Base-by-base conservation (phyloP, 1,284 basidiomycete species). In the Malassezia equina region DNA sequence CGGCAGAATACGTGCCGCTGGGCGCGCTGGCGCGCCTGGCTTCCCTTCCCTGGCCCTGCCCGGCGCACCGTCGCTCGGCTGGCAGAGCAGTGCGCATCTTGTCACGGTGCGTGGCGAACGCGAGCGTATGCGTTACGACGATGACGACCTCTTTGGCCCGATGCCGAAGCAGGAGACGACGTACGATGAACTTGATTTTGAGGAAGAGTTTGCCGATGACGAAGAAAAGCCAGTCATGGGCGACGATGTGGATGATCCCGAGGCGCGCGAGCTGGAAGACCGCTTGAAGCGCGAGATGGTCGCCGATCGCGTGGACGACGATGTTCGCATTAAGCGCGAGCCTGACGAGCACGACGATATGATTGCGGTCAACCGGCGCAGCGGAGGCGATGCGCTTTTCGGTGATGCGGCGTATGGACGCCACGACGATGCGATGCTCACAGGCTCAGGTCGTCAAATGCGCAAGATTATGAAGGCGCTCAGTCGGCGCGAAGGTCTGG, bases 381-480 rank as follows among this genome's bases (percentile, higher is more conserved):
- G 56, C 17, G 61, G 56, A 9, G 64, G 65, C 51, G 62, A 62
- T n/a, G 53, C 54, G n/a, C 44, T 59, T 9, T 47, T 49, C 7
- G 53, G 47, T 9, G 48, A 21, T 15, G 23, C 24, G 23, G 7
- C 41, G 13, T 21, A 33, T n/a, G 49, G 58, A n/a, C 55, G 64
- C 34, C 45, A 57, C 29, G 56, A 60, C 46, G 63, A 70, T 44
- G 65, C 70, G 34, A 48, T 60, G 45, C 47, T 73, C 46, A 72
- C 67, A 15, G 66, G 71, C 40, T 66, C 62, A n/a, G 70, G 67
- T 19, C 65, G 62, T 41, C 70, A 74, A 58, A 69, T 74, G 69
- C 69, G 69, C 61, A 71, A 71, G 61, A 73, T 74, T 49, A 72
- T 74, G 70, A 59, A 63, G 6, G 70, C 70, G 7, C 62, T 73